Evolutionary conservation across 2,329 filamentous ascomycete genomes (phyloP).

Genomic region (Colletotrichum tropicale): DNA sequence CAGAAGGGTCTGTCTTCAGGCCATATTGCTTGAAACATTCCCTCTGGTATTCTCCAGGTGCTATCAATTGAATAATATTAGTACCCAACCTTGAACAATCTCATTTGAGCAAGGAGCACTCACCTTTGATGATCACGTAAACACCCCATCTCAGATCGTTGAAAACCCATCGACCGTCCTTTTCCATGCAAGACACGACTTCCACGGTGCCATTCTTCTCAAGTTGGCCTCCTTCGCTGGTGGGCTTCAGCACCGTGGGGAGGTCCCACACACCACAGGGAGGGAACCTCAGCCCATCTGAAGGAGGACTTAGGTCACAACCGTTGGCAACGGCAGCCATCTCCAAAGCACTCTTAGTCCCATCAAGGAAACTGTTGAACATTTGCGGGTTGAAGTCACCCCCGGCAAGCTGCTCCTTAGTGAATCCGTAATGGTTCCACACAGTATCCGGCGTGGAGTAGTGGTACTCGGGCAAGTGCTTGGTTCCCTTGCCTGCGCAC

Average conservation of each 20-base stretch:
- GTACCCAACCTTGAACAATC: accelerated
- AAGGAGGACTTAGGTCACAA: constrained; percentile 44
- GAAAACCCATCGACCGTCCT: background rate
- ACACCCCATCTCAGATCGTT: background rate
- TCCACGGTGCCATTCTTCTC: constrained; percentile 47
- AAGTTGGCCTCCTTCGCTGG: constrained; percentile 42
- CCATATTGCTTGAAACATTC: constrained; percentile 50
- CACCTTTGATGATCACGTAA: background rate
- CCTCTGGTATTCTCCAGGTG: constrained; percentile 42
- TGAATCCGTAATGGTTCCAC: constrained; percentile 51
- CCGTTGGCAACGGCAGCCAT: constrained; percentile 53
- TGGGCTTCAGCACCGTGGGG: constrained; percentile 42
- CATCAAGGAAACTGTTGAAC: constrained; percentile 53
- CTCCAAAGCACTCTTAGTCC: constrained; percentile 50
- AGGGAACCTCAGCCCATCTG: constrained; percentile 44
- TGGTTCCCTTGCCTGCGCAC: constrained; percentile 50
- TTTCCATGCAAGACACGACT: constrained; percentile 48
- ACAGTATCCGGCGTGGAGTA: constrained; percentile 50
- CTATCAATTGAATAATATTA: background rate
- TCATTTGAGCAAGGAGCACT: accelerated
- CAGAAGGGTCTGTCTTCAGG: constrained; percentile 44
- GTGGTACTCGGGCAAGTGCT: constrained; percentile 49
- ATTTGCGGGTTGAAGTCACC: constrained; percentile 51
- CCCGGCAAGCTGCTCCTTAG: constrained; percentile 43
- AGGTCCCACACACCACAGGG: constrained; percentile 47